Percentiles rank a stretch among this genome's conserved stretches.
phyloP scores from a whole-genome alignment of 306 rosid species.

The Luffa aegyptiaca region DNA sequence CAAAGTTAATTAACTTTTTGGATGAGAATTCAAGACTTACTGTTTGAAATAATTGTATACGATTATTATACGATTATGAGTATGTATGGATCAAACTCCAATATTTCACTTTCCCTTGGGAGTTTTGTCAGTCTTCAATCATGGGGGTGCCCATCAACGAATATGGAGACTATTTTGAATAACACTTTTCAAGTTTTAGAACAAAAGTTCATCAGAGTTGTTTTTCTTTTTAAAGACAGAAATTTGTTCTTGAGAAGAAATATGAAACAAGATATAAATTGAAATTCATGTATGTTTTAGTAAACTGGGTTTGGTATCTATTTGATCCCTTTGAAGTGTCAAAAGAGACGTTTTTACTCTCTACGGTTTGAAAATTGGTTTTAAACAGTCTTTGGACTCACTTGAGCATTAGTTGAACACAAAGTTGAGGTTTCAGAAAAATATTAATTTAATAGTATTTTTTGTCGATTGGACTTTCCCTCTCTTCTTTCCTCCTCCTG shows the following conservation, averaged over 20 bases:
- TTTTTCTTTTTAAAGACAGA: neutral
- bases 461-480: too few species aligned
- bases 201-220: neutral
- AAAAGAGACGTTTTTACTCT: too few species aligned
- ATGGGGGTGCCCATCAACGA: neutral
- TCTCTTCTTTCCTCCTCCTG: too few species aligned
- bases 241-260: too few species aligned
- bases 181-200: neutral
- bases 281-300: too few species aligned
- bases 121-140: neutral
- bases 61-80: neutral
- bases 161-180: neutral
- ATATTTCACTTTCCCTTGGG: neutral
- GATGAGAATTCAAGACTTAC: neutral
- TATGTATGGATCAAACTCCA: conserved; percentile 1
- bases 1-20: conserved; percentile 1
- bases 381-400: too few species aligned
- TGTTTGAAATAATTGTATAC: neutral
- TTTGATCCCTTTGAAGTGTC: too few species aligned
- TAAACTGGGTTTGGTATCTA: too few species aligned
- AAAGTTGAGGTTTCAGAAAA: too few species aligned
- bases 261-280: neutral
- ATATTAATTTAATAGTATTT: too few species aligned
- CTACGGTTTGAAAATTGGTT: too few species aligned
- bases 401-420: too few species aligned